These are phyloP conservation scores for Teunomyces kruisii DNA, from an alignment of 805 yeast genomes.

Conservation along the genomic window DNA sequence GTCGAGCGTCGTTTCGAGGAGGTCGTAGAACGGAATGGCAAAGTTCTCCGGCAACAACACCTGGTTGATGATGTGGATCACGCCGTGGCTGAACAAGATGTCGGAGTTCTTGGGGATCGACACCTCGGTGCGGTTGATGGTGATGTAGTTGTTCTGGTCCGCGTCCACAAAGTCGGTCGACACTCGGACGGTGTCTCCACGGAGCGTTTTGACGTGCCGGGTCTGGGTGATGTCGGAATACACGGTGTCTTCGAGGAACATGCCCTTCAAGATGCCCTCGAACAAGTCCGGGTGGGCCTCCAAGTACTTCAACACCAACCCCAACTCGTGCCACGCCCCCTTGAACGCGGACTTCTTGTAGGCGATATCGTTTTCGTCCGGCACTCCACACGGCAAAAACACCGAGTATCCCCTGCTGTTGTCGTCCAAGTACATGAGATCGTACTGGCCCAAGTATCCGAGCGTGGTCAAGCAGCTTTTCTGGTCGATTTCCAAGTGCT, in stretches of 20 bases:
- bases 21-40: constrained; percentile 51
- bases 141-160: constrained; percentile 21
- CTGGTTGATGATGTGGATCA: constrained; percentile 65
- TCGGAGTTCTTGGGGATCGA: constrained; percentile 52
- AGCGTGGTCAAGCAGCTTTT: constrained; percentile 62
- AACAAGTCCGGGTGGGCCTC: constrained; percentile 51
- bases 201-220: constrained; percentile 19
- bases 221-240: constrained; percentile 56
- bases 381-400: constrained; percentile 67
- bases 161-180: constrained; percentile 18
- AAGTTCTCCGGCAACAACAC: constrained; percentile 59
- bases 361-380: not conserved
- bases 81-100: constrained; percentile 79
- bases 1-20: constrained; percentile 56
- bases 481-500: constrained; percentile 33
- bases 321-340: constrained; percentile 63
- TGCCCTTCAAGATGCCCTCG: constrained; percentile 51
- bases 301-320: constrained; percentile 59
- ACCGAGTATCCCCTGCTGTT: constrained; percentile 68
- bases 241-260: constrained; percentile 60
- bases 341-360: constrained; percentile 1
- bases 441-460: constrained; percentile 51
- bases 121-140: constrained; percentile 31
- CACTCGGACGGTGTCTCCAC: constrained; percentile 29
- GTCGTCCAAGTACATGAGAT: constrained; percentile 50